These are phyloP conservation scores for Aspergillus sp. DNA, from an alignment of 2,329 filamentous ascomycete species.

Conservation along the genomic window DNA sequence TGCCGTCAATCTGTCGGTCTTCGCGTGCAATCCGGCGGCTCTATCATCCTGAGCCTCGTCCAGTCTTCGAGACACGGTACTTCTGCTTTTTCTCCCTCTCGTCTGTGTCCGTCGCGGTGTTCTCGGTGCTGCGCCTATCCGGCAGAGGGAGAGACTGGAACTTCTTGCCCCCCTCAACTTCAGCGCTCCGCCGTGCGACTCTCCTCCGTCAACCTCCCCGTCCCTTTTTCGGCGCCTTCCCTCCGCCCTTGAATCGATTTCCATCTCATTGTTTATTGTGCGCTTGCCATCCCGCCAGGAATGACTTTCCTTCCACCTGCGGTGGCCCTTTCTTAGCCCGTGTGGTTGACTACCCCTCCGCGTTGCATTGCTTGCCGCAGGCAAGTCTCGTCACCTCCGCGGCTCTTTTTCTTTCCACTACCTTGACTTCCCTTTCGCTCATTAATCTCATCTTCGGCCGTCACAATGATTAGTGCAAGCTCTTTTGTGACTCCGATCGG, in stretches of 20 bases:
- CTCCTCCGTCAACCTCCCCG: conserved; percentile 23
- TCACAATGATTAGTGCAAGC: conserved; percentile 39
- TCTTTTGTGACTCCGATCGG: conserved; percentile 38
- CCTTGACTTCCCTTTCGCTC: conserved; percentile 10
- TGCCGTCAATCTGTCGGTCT: neutral
- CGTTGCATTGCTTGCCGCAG: conserved; percentile 41
- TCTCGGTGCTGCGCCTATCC: conserved; percentile 20
- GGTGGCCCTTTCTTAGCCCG: conserved; percentile 41
- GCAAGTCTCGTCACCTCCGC: conserved; percentile 27
- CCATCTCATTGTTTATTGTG: conserved; percentile 24
- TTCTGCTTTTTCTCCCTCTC: conserved; percentile 3
- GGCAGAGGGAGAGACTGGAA: conserved; percentile 21
- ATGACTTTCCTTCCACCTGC: conserved; percentile 40
- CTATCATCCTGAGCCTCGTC: neutral
- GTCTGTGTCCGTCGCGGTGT: conserved; percentile 16
- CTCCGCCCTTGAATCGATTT: conserved; percentile 19
- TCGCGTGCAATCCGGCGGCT: conserved; percentile 11
- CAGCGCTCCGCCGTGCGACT: conserved; percentile 24
- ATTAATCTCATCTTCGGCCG: conserved; percentile 7
- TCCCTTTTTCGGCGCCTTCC: conserved; percentile 21
- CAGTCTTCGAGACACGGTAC: neutral
- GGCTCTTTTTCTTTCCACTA: conserved; percentile 13
- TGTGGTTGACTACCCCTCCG: conserved; percentile 43
- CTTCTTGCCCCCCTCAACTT: conserved; percentile 23
- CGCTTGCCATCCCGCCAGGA: conserved; percentile 34